Evolutionary conservation across 164 flowering plant species (phyloP), one percentile per base, ranked within the genome.

Genomic region (Pachysandra terminalis): DNA sequence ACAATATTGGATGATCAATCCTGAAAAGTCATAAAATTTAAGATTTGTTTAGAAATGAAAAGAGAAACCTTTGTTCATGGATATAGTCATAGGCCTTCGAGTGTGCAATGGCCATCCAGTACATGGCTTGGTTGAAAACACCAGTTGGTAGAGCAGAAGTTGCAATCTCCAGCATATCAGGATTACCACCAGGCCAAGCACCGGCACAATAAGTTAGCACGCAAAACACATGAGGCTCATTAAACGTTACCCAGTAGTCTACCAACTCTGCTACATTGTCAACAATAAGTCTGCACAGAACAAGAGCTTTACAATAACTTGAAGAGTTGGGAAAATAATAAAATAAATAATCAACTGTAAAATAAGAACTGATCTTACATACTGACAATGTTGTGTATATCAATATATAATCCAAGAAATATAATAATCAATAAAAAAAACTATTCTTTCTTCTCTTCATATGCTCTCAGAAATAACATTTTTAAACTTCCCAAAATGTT

Each of bases 171-270:
- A 92, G 75, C 94, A 90, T 83, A 74, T 90, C 96, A 74, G 97
- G 98, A 75, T 89, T 77, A 63, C 97, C 97, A 60, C 98, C 98
- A 77, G 96, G 97, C 97, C 99, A 95, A 78, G 99, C 84, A 72
- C 99, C 99, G 67, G 99, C 97, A 77, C 92, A 90, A 49, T 95
- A 95, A 17, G 97, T 95, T 22, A 92, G 87, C 94, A 90, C 75
- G 78, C 87, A 82, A 68, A 92, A 92, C 56, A 95, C 85, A 85
- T 95, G 99, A 69, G 99, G 99, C 80, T 95, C 99, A 77, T 95
- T 95, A 79, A 95, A 95, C 2, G 89, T 89, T 56, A 92, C 80
- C 99, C 99, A 95, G 78, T 87, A 95, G 80, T 95, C 99, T 22
- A 90, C 90, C 71, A 89, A 57, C 64, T 90, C 99, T 25, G 83